Conservation (phyloP, 2,329 filamentous ascomycete species). For the Fusarium proliferatum region DNA sequence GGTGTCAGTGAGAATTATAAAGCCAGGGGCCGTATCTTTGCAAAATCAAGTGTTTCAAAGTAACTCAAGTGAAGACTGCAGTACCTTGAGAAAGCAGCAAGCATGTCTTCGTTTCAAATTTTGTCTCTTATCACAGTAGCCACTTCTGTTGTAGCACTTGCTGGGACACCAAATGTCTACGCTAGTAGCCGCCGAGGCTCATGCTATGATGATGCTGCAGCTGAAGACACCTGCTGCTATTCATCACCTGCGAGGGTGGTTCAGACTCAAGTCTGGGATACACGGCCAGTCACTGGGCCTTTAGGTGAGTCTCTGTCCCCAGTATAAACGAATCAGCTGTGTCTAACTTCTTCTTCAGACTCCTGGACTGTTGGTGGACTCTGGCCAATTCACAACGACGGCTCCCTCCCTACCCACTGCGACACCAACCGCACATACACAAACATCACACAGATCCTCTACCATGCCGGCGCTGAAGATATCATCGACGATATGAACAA, state of each 20-base stretch:
- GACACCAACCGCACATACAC: constrained; percentile 28
- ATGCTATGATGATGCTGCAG: neutral
- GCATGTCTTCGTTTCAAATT: constrained; percentile 12
- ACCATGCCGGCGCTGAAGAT: constrained; percentile 11
- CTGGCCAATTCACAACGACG: constrained; percentile 9
- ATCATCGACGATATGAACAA: constrained; percentile 6
- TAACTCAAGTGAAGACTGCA: neutral
- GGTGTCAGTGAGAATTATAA: constrained; percentile 4
- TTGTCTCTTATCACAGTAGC: constrained; percentile 6
- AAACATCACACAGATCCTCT: constrained; percentile 22
- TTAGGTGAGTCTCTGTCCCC: neutral
- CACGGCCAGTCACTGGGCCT: constrained; percentile 8
- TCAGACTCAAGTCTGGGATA: constrained; percentile 26
- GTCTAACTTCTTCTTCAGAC: neutral
- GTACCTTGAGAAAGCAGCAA: neutral
- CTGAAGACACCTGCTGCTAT: constrained; percentile 9
- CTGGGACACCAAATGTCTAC: constrained; percentile 18
- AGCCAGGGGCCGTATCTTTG: neutral
- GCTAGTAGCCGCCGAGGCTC: neutral
- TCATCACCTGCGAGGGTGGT: constrained; percentile 13
- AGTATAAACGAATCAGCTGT: rapidly evolving
- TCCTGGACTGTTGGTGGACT: constrained; percentile 21
- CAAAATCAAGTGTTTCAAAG: neutral
- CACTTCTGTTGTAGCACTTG: constrained; percentile 14
- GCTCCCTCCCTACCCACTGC: constrained; percentile 10